Percentiles rank a stretch among this genome's conserved stretches.
These are phyloP conservation scores for Inga leiocalycina DNA, from an alignment of 306 rosid species.

Conservation along the genomic window DNA sequence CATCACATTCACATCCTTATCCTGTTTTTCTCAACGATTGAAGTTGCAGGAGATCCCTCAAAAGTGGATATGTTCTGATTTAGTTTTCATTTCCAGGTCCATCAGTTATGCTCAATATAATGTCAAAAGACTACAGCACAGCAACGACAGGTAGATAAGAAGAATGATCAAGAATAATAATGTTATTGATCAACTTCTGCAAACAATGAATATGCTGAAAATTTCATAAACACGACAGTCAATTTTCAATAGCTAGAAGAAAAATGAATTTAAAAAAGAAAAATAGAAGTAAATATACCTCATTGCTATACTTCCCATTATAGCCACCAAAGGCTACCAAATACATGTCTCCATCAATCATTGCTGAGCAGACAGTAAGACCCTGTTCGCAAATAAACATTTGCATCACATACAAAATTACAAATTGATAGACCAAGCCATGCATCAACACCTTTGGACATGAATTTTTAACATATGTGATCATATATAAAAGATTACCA, in stretches of 20 bases:
- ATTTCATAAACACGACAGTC: not conserved
- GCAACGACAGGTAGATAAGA: not conserved
- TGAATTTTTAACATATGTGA: conserved; percentile 33
- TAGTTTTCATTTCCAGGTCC: not conserved
- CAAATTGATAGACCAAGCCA: conserved; percentile 28
- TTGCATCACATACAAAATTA: conserved; percentile 26
- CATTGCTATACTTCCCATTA: conserved; percentile 93
- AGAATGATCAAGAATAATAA: not conserved
- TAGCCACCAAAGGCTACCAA: conserved; percentile 96
- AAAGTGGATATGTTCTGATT: not conserved
- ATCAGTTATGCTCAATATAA: not conserved
- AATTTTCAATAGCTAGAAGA: not conserved
- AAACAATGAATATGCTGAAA: not conserved
- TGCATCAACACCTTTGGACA: conserved; percentile 12
- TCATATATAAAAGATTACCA: conserved; percentile 7
- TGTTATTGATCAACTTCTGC: not conserved
- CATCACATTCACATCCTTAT: not conserved
- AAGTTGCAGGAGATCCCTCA: not conserved
- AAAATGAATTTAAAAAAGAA: not conserved
- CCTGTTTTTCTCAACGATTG: not conserved
- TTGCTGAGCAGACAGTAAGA: conserved; percentile 68
- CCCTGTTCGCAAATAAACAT: conserved; percentile 64
- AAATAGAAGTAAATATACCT: conserved; percentile 53
- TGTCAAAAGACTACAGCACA: not conserved
- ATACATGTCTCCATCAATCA: conserved; percentile 73